These are phyloP conservation scores for Tolypocladium tropicale DNA, from an alignment of 2,329 filamentous ascomycete genomes.

Conservation along the genomic window DNA sequence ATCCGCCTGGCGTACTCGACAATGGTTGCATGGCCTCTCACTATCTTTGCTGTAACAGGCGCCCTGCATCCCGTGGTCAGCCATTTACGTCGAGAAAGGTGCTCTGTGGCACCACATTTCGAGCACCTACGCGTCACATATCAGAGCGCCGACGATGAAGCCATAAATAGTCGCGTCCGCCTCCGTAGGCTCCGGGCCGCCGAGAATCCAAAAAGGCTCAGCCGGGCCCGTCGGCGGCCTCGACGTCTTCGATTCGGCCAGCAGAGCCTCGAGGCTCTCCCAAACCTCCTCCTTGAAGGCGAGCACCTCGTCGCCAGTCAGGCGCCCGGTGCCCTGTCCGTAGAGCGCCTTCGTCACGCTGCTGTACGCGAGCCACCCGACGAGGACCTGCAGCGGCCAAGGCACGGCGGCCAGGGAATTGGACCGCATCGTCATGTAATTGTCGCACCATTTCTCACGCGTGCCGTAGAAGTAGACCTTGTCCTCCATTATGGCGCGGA, in stretches of 20 bases:
- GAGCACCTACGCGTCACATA: slow-evolving; percentile 41
- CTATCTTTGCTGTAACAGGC: slow-evolving; percentile 33
- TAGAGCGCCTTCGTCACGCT: slow-evolving; percentile 32
- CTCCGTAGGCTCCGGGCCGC: slow-evolving; percentile 42
- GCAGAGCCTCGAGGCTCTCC: slow-evolving; percentile 35
- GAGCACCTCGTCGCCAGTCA: slow-evolving; percentile 37
- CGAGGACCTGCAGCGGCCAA: slow-evolving; percentile 37
- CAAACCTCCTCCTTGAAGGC: slow-evolving; percentile 39
- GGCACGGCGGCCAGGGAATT: slow-evolving; percentile 37
- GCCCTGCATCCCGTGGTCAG: neutral
- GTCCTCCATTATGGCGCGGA: slow-evolving; percentile 48
- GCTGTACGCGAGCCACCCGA: slow-evolving; percentile 40
- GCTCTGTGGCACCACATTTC: neutral
- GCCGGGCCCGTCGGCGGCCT: slow-evolving; percentile 2
- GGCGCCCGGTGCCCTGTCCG: slow-evolving; percentile 45
- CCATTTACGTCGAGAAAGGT: neutral
- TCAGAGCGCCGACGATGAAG: slow-evolving; percentile 41
- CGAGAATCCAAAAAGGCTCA: slow-evolving; percentile 47
- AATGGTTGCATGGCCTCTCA: slow-evolving; percentile 36
- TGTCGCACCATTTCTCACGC: slow-evolving; percentile 47
- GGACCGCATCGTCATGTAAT: slow-evolving; percentile 49
- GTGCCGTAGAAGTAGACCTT: slow-evolving; percentile 44
- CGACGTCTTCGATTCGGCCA: slow-evolving; percentile 24
- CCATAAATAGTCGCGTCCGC: slow-evolving; percentile 45
- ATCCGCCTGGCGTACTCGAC: slow-evolving; percentile 47